Conservation (phyloP, 805 yeast genomes). For the Nakazawaea holstii region DNA sequence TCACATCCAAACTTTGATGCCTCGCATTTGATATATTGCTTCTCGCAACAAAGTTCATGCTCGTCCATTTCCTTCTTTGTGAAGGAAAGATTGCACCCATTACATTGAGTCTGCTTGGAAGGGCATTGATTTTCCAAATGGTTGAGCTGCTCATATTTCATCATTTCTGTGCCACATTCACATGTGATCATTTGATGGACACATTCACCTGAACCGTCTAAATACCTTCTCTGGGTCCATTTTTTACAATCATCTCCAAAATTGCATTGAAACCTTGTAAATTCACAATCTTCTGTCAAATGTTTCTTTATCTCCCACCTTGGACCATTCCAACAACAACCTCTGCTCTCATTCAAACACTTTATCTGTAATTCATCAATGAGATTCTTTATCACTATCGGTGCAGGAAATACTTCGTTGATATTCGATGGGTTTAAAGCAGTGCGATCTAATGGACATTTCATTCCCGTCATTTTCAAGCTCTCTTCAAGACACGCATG, state of each 20-base stretch:
- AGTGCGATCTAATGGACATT: slow-evolving; percentile 61
- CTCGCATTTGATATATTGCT: slow-evolving; percentile 38
- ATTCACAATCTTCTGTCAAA: slow-evolving; percentile 32
- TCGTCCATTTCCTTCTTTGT: slow-evolving; percentile 31
- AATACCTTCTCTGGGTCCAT: slow-evolving; percentile 15
- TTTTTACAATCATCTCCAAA: slow-evolving; percentile 11
- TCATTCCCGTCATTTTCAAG: slow-evolving; percentile 29
- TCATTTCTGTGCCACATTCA: slow-evolving; percentile 28
- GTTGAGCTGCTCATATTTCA: slow-evolving; percentile 21
- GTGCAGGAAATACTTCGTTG: slow-evolving; percentile 40
- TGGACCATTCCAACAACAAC: slow-evolving; percentile 52
- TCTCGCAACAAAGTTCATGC: slow-evolving; percentile 38
- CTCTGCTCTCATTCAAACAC: slow-evolving; percentile 47
- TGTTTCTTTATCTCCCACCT: slow-evolving; percentile 57
- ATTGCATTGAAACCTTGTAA: slow-evolving; percentile 31
- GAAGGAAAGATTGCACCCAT: slow-evolving; percentile 36
- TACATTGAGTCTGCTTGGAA: slow-evolving; percentile 30
- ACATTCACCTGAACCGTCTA: slow-evolving; percentile 22
- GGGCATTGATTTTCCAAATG: slow-evolving; percentile 37
- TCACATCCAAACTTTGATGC: slow-evolving; percentile 43
- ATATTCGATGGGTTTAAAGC: slow-evolving; percentile 27
- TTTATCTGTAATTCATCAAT: slow-evolving; percentile 54
- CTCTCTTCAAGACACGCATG: slow-evolving; percentile 45
- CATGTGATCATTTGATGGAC: slow-evolving; percentile 35
- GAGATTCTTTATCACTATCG: slow-evolving; percentile 52